Evolutionary conservation across 2,329 filamentous ascomycete genomes (phyloP).

Genomic region (Amesomyces nigricolor): DNA sequence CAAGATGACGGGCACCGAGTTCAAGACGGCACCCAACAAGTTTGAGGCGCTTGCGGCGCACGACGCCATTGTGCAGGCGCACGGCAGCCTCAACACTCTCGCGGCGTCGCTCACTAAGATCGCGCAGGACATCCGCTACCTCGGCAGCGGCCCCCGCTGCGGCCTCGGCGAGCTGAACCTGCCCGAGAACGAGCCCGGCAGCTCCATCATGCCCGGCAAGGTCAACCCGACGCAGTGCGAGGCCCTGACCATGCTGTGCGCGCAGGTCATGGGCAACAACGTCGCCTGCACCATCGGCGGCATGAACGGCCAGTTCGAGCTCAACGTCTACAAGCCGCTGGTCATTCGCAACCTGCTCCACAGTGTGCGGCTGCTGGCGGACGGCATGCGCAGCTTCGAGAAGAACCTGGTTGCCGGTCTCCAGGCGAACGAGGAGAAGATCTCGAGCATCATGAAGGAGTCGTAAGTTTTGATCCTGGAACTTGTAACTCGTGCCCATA

Average conservation of each 20-base stretch:
- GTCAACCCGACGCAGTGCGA: slow-evolving; percentile 99
- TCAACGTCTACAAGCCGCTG: slow-evolving; percentile 98
- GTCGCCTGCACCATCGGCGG: slow-evolving; percentile 88
- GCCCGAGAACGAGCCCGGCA: slow-evolving; percentile 96
- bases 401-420: slow-evolving; percentile 85
- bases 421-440: slow-evolving; percentile 90
- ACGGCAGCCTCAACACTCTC: slow-evolving; percentile 88
- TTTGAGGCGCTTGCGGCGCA: slow-evolving; percentile 96
- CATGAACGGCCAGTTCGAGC: slow-evolving; percentile 96
- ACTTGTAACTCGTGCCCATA: neutral
- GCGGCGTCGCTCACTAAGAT: slow-evolving; percentile 94
- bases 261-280: slow-evolving; percentile 97
- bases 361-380: slow-evolving; percentile 79
- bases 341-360: slow-evolving; percentile 94
- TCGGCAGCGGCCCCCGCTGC: slow-evolving; percentile 91
- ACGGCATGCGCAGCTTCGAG: slow-evolving; percentile 93
- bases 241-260: slow-evolving; percentile 94
- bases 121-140: slow-evolving; percentile 94
- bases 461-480: slow-evolving; percentile 55
- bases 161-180: slow-evolving; percentile 89
- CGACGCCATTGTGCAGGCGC: slow-evolving; percentile 91
- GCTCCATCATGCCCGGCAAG: slow-evolving; percentile 98
- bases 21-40: slow-evolving; percentile 97
- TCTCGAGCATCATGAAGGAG: slow-evolving; percentile 84
- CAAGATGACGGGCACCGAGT: slow-evolving; percentile 88